Conservation (phyloP, 495 filamentous ascomycete genomes). For the Trichoderma gamsii region DNA sequence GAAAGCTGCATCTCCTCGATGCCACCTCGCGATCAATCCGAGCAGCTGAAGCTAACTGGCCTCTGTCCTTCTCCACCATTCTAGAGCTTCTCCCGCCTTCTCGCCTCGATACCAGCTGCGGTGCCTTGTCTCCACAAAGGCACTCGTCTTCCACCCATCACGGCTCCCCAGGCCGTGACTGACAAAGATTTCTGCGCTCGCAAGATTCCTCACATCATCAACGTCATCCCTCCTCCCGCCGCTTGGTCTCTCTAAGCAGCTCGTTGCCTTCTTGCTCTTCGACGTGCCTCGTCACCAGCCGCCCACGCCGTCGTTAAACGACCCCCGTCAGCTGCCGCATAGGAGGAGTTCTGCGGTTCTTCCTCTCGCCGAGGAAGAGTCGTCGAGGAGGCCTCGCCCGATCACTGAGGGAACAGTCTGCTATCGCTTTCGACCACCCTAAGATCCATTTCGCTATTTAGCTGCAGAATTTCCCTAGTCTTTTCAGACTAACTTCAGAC, state of each 20-base stretch:
- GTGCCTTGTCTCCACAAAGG: slow-evolving; percentile 68
- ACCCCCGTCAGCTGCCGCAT: slow-evolving; percentile 78
- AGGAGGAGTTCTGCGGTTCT: slow-evolving; percentile 92
- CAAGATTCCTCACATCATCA: slow-evolving; percentile 61
- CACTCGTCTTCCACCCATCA: slow-evolving; percentile 46
- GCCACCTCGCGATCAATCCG: too few species aligned
- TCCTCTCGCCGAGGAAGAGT: slow-evolving; percentile 94
- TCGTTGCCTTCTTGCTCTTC: slow-evolving; percentile 47
- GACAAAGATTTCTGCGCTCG: slow-evolving; percentile 72
- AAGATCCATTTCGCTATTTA: slow-evolving; percentile 43
- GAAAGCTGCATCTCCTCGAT: too few species aligned
- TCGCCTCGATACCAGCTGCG: slow-evolving; percentile 17
- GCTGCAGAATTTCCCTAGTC: neutral
- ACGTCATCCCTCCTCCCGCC: slow-evolving; percentile 48
- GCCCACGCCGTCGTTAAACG: slow-evolving; percentile 10
- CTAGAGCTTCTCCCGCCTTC: slow-evolving; percentile 9
- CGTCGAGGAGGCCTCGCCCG: slow-evolving; percentile 74
- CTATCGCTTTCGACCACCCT: slow-evolving; percentile 84
- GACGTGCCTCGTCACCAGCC: slow-evolving; percentile 49
- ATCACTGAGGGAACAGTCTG: slow-evolving; percentile 69
- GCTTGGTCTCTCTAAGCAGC: slow-evolving; percentile 41
- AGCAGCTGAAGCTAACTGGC: neutral
- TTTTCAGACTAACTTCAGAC: neutral
- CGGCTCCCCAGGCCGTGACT: slow-evolving; percentile 65
- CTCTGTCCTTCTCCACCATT: neutral